Conservation (phyloP, 2,329 filamentous ascomycete species). For the Metarhizium sp. region DNA sequence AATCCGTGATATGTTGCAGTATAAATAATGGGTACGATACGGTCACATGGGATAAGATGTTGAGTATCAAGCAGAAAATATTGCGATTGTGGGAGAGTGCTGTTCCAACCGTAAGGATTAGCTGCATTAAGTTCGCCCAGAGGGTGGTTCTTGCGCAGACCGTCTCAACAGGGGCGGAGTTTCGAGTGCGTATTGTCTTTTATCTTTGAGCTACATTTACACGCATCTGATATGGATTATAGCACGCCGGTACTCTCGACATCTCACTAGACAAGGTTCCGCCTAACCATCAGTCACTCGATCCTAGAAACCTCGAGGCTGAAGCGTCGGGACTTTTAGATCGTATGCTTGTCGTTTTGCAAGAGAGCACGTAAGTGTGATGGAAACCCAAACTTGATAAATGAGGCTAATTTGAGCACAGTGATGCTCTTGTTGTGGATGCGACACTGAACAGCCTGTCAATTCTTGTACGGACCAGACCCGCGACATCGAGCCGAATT, state of each 20-base stretch:
- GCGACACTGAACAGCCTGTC: constrained; percentile 85
- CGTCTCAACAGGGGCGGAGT: constrained; percentile 69
- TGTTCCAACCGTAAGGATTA: constrained; percentile 68
- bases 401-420: constrained; percentile 23
- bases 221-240: constrained; percentile 4
- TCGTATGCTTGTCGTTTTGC: constrained; percentile 73
- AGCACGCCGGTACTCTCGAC: constrained; percentile 49
- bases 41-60: constrained; percentile 79
- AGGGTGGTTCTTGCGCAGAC: constrained; percentile 88
- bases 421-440: constrained; percentile 81
- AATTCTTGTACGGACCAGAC: constrained; percentile 71
- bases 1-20: constrained; percentile 36
- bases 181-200: constrained; percentile 53
- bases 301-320: constrained; percentile 75
- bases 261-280: constrained; percentile 82
- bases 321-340: constrained; percentile 88
- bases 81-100: constrained; percentile 80
- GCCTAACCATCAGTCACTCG: constrained; percentile 70
- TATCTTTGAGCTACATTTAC: not conserved
- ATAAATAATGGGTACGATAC: constrained; percentile 78
- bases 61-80: constrained; percentile 80
- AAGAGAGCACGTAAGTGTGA: constrained; percentile 66
- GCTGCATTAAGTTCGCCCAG: constrained; percentile 96
- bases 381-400: not conserved
- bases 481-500: constrained; percentile 75